Percentiles rank a stretch among this genome's conserved stretches.
These are phyloP conservation scores for Neurospora hispaniola DNA, from an alignment of 495 filamentous ascomycete species.

Conservation along the genomic window DNA sequence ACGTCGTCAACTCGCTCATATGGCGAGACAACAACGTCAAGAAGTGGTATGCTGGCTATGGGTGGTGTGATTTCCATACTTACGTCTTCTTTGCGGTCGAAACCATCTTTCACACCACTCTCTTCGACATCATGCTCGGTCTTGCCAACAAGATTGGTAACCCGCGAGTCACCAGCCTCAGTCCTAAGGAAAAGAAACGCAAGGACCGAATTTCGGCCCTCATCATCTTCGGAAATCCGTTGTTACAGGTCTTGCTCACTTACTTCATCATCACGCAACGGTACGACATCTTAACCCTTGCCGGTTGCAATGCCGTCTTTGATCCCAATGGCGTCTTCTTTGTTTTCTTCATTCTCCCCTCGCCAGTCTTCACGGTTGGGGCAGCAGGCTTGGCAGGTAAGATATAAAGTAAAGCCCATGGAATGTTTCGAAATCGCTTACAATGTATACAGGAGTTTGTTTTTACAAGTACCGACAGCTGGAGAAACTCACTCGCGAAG, in stretches of 20 bases:
- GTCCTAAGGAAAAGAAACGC: constrained; percentile 39
- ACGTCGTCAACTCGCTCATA: constrained; percentile 65
- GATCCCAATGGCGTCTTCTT: constrained; percentile 63
- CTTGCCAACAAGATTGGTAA: constrained; percentile 64
- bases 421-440: constrained; percentile 3
- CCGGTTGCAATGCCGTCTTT: constrained; percentile 57
- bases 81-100: constrained; percentile 47
- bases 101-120: constrained; percentile 50
- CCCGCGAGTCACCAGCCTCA: constrained; percentile 40
- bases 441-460: constrained; percentile 43
- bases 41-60: constrained; percentile 61
- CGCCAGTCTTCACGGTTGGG: constrained; percentile 51
- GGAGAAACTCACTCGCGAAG: constrained; percentile 46
- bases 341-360: constrained; percentile 56
- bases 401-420: constrained; percentile 17
- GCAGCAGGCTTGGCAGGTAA: constrained; percentile 64
- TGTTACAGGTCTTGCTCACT: constrained; percentile 54
- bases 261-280: constrained; percentile 58
- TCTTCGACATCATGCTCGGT: constrained; percentile 64
- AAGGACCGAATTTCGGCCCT: constrained; percentile 48
- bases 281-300: constrained; percentile 62
- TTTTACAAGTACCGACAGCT: constrained; percentile 59
- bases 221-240: constrained; percentile 59
- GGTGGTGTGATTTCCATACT: constrained; percentile 74
- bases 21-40: constrained; percentile 65